Evolutionary conservation across 352 stramenopile species (phyloP).

Genomic region (Phytophthora brassicae): DNA sequence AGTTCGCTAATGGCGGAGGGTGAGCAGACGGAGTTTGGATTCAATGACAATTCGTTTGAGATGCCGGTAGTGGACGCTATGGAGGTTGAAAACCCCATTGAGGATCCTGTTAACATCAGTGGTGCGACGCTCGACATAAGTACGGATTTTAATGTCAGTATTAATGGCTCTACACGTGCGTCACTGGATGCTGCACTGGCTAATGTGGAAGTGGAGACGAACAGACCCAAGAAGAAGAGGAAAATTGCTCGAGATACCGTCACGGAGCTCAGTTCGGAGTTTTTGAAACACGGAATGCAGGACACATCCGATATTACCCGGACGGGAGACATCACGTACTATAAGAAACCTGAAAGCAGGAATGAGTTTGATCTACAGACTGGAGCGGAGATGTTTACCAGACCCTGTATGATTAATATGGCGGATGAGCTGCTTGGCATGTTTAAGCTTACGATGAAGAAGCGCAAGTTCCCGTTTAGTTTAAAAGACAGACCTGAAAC

Average conservation of each 20-base stretch:
- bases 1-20: constrained; percentile 33
- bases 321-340: constrained; percentile 48
- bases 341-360: constrained; percentile 17
- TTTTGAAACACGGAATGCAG: constrained; percentile 76
- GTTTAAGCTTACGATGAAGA: constrained; percentile 87
- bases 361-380: constrained; percentile 24
- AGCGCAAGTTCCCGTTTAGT: constrained; percentile 78
- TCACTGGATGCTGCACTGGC: constrained; percentile 67
- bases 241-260: constrained; percentile 79
- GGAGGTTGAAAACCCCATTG: constrained; percentile 45
- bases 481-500: constrained; percentile 27
- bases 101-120: constrained; percentile 39
- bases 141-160: constrained; percentile 64
- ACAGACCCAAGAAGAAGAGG: constrained; percentile 75
- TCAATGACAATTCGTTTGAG: constrained; percentile 65
- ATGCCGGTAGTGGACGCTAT: constrained; percentile 39
- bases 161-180: constrained; percentile 58
- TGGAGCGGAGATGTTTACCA: constrained; percentile 52
- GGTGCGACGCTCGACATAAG: constrained; percentile 66
- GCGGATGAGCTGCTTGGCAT: constrained; percentile 65
- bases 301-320: constrained; percentile 80
- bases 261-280: constrained; percentile 74
- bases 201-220: constrained; percentile 43
- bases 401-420: constrained; percentile 61
- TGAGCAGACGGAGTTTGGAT: constrained; percentile 51